Conservation (phyloP, 345 rosid species). For the Melaleuca alternifolia region DNA sequence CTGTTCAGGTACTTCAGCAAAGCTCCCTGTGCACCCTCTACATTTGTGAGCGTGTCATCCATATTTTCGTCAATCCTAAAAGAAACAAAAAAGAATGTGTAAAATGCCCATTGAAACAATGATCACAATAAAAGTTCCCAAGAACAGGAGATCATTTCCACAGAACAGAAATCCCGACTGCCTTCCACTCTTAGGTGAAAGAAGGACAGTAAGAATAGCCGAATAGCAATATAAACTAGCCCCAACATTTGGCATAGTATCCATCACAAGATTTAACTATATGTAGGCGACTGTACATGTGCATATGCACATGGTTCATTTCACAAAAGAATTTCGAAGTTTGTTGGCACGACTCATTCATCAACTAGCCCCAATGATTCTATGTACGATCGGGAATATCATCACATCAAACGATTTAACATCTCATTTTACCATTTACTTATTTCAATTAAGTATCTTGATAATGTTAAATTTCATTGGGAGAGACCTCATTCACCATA, state of each 20-base stretch:
- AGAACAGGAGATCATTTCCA: background rate
- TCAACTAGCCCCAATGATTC: background rate
- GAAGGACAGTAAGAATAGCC: background rate
- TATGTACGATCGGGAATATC: background rate
- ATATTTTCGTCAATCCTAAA: slow-evolving; percentile 42
- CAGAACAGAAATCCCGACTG: background rate
- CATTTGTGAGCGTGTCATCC: slow-evolving; percentile 29
- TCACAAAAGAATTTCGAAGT: background rate
- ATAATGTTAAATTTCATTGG: background rate
- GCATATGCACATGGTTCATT: background rate
- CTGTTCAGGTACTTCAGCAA: slow-evolving; percentile 33
- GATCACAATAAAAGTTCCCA: background rate
- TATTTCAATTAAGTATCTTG: background rate
- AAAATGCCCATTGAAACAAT: background rate
- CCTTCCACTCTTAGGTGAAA: background rate
- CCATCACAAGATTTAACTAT: too few species aligned
- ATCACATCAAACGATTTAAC: background rate
- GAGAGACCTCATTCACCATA: background rate
- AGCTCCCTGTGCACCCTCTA: slow-evolving; percentile 40
- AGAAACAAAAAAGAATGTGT: background rate
- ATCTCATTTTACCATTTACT: background rate
- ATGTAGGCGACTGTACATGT: background rate
- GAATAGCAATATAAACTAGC: background rate
- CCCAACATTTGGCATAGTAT: background rate
- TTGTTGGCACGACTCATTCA: background rate